Conservation (phyloP, 805 yeast genomes). For the Candida sphagnicola region DNA sequence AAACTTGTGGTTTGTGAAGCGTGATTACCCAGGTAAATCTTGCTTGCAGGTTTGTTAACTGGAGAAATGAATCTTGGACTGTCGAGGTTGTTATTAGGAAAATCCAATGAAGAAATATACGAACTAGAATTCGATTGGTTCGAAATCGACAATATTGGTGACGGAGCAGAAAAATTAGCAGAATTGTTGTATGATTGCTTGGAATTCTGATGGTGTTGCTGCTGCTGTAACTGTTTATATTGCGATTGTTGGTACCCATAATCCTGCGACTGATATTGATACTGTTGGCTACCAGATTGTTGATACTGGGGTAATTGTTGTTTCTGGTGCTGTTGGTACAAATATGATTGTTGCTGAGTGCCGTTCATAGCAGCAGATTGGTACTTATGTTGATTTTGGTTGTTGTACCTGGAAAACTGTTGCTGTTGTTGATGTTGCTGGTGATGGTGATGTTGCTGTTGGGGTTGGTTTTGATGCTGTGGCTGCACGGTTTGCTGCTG, state of each 20-base stretch:
- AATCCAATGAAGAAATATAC: background rate
- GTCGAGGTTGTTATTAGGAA: background rate
- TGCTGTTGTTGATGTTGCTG: conserved; percentile 5
- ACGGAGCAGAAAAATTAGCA: background rate
- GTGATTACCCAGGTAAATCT: background rate
- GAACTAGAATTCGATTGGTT: background rate
- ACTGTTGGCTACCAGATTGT: too few species aligned
- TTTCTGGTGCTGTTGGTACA: conserved; percentile 14
- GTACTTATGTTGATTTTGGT: conserved; percentile 16
- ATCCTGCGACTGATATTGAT: background rate
- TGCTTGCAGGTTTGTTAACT: background rate
- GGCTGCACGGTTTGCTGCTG: background rate
- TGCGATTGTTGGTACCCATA: too few species aligned
- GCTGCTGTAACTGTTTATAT: conserved; percentile 9
- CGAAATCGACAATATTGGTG: background rate
- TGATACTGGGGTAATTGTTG: too few species aligned
- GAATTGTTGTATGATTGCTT: background rate
- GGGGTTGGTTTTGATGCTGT: conserved; percentile 5
- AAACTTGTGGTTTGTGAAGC: background rate
- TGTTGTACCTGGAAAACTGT: conserved; percentile 5
- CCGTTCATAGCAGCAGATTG: conserved; percentile 27
- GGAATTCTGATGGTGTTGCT: conserved; percentile 6
- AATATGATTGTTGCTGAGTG: conserved; percentile 23
- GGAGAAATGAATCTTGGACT: conserved; percentile 2
- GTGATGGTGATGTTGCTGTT: conserved; percentile 6